Base-by-base conservation (phyloP, 2,329 filamentous ascomycete species). In the Drechslera avenae region DNA sequence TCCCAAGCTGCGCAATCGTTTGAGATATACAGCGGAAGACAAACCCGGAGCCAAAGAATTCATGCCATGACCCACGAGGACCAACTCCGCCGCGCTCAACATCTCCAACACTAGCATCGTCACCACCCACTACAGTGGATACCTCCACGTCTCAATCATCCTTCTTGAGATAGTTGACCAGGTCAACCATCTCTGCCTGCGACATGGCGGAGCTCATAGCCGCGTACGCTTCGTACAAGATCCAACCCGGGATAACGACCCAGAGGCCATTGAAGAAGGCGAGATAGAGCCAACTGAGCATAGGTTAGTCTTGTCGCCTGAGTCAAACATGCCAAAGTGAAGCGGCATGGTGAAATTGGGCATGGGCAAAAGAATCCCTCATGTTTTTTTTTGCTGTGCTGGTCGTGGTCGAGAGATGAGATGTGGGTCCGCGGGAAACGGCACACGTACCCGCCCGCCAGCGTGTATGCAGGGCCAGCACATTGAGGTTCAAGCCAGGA, bases 221-320 rank as follows among this genome's bases (percentile, higher is more conserved):
- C 35, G 71, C 69, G 44, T 78, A 80, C 2, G 77, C 77, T 66
- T 82, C 79, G 59, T 72, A 80, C 48, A 85, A 60, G 33, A 85
- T 78, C 81, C 82, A 86, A 16, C 80, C 52, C 1, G 83, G 83
- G 51, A 85, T 76, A 55, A 78, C 78, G 13, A 86, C 83, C 83
- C 84, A 86, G 3, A 87, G 71, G 14, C 76, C 81, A 63, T 87
- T 87, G 73, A 87, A 87, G 69, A 86, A 86, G 52, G 81, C 70
- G 56, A 87, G 69, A 60, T 87, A 87, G 9, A 87, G 70, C 82
- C 83, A 86, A 16, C 74, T 76, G 37, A 26, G 33, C 32, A 16
- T 13, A 40, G 39, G 36, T 46, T 30, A 59, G 54, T 40, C 16
- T 5, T 7, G 26, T 40, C 14, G 13, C 13, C n/a, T 12, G 16